Conservation (phyloP, 2,329 filamentous ascomycete species). For the Aspergillus pseudoterreus region DNA sequence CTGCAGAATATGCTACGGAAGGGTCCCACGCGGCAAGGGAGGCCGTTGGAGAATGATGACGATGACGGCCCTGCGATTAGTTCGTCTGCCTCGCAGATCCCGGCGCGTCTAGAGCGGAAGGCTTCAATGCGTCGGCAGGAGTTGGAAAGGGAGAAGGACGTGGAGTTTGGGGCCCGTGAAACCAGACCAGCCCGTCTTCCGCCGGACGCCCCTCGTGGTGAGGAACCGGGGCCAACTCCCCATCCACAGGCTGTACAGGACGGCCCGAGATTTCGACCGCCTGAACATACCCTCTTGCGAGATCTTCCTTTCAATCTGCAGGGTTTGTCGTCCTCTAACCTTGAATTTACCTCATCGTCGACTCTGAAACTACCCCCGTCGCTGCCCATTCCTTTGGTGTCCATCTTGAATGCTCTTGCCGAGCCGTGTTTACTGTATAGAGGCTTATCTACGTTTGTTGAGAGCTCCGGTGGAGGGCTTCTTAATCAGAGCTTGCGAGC, state of each 20-base stretch:
- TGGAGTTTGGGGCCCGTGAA: constrained; percentile 16
- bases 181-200: constrained; percentile 5
- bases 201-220: background rate
- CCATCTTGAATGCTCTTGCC: constrained; percentile 81
- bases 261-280: constrained; percentile 49
- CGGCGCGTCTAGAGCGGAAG: constrained; percentile 23
- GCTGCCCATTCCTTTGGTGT: constrained; percentile 78
- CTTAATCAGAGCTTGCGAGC: constrained; percentile 87
- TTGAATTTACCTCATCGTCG: constrained; percentile 68
- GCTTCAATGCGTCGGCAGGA: constrained; percentile 20
- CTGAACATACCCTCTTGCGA: constrained; percentile 63
- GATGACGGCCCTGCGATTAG: constrained; percentile 37
- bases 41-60: constrained; percentile 25
- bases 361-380: constrained; percentile 72
- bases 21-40: constrained; percentile 20
- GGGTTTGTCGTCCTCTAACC: constrained; percentile 80
- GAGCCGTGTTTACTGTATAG: constrained; percentile 93
- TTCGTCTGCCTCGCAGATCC: constrained; percentile 39
- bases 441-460: constrained; percentile 74
- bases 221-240: constrained; percentile 13
- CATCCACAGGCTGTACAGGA: constrained; percentile 16
- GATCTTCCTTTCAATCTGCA: constrained; percentile 92
- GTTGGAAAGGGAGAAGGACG: constrained; percentile 17
- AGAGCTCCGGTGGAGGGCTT: constrained; percentile 76
- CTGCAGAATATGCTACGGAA: constrained; percentile 35